Evolutionary conservation across 2,329 filamentous ascomycete species (phyloP).

Genomic region (Cordyceps farinosa): DNA sequence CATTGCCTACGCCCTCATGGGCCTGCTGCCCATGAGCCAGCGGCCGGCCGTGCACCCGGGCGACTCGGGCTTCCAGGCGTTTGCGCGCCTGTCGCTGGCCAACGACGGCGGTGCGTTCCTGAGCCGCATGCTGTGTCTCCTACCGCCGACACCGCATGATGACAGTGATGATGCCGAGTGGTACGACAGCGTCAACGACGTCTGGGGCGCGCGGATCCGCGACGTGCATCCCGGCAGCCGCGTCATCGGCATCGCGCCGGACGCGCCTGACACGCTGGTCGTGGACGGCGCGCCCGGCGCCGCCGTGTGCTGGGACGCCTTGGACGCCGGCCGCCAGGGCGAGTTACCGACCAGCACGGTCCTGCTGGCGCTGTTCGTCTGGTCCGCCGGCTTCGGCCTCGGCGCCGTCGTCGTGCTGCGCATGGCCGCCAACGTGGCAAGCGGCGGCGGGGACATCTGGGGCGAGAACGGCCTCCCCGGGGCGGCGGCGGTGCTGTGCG

Average conservation of each 20-base stretch:
- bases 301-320: conserved; percentile 39
- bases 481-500: not conserved
- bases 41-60: conserved; percentile 35
- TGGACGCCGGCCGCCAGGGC: conserved; percentile 11
- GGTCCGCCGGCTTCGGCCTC: not conserved
- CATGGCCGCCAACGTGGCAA: not conserved
- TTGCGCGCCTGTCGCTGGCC: conserved; percentile 42
- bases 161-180: conserved; percentile 24
- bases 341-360: not conserved
- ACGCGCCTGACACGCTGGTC: conserved; percentile 37
- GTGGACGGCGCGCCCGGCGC: conserved; percentile 32
- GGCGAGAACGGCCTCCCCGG: not conserved
- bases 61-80: conserved; percentile 45
- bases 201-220: conserved; percentile 40
- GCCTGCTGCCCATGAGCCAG: conserved; percentile 34
- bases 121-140: conserved; percentile 42
- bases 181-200: conserved; percentile 38
- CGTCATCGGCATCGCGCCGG: conserved; percentile 37
- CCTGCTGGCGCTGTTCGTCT: not conserved
- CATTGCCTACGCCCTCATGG: conserved; percentile 45
- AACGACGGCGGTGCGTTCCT: conserved; percentile 44
- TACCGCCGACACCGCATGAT: conserved; percentile 26
- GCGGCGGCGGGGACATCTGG: too few relatives aligned
- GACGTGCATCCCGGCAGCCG: conserved; percentile 41
- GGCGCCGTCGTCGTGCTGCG: not conserved